Evolutionary conservation across 139 green algal species (phyloP).

Genomic region (Protoeuglena noctilucae): DNA sequence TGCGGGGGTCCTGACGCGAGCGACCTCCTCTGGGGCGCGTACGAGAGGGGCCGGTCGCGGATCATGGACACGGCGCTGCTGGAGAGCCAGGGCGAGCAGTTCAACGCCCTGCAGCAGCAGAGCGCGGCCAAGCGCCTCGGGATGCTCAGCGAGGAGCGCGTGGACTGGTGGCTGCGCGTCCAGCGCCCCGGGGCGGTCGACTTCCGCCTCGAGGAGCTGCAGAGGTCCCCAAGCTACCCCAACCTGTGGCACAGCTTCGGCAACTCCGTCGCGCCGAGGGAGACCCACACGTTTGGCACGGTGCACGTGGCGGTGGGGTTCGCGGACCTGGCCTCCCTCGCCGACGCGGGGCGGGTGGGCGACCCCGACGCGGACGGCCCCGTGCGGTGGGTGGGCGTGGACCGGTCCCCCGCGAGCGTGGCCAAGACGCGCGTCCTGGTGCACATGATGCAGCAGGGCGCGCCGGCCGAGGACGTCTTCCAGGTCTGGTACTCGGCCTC

Average conservation of each 20-base stretch:
- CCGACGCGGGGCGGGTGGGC: conserved; percentile 6
- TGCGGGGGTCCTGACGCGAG: background rate
- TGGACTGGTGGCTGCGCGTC: background rate
- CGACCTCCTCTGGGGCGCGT: background rate
- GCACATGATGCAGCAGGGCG: conserved; percentile 20
- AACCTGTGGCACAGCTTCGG: background rate
- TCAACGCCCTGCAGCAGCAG: background rate
- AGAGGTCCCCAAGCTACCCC: background rate
- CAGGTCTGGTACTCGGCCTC: conserved; percentile 31
- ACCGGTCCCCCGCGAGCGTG: conserved; percentile 17
- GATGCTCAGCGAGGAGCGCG: background rate
- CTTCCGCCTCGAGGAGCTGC: background rate
- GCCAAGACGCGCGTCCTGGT: conserved; percentile 28
- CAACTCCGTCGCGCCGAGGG: background rate
- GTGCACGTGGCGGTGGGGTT: conserved; percentile 31
- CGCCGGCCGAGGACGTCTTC: conserved; percentile 12
- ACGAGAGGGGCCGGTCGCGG: background rate
- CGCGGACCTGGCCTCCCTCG: conserved; percentile 23
- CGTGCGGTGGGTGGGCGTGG: conserved; percentile 24
- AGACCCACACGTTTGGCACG: conserved; percentile 9
- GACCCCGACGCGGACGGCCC: background rate
- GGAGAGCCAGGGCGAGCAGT: too few relatives aligned
- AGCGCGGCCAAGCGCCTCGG: too few relatives aligned
- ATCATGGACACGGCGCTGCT: background rate
- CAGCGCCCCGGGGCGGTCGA: background rate